Conservation (phyloP, 345 rosid genomes). For the Acer negundo region DNA sequence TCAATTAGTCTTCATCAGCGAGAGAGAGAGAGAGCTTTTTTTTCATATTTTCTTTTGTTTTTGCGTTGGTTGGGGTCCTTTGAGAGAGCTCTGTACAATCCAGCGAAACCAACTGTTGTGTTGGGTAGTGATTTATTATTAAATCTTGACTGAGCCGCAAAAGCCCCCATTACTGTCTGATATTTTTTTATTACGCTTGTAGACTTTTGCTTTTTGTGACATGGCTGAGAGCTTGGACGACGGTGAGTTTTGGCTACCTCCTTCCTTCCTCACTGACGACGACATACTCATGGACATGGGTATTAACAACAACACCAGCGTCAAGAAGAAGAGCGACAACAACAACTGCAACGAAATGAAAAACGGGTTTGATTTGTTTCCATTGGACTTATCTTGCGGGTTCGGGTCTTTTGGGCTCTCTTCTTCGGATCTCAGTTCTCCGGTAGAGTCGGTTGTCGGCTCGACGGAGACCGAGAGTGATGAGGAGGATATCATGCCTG, state of each 20-base stretch:
- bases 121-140: conserved; percentile 32
- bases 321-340: neutral
- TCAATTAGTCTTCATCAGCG: neutral
- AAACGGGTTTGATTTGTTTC: conserved; percentile 22
- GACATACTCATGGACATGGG: conserved; percentile 40
- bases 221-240: conserved; percentile 68
- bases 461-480: conserved; percentile 66
- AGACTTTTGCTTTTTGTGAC: neutral
- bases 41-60: neutral
- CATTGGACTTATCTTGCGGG: conserved; percentile 32
- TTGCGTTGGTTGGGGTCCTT: conserved; percentile 34
- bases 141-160: conserved; percentile 47
- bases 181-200: neutral
- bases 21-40: neutral
- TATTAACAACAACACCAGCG: neutral
- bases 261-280: conserved; percentile 72
- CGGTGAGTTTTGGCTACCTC: conserved; percentile 78
- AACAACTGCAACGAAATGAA: neutral
- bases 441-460: conserved; percentile 57
- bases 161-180: neutral
- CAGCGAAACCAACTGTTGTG: conserved; percentile 18
- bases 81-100: conserved; percentile 13
- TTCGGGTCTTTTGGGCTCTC: conserved; percentile 35
- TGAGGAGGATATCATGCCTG: conserved; percentile 52
- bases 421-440: conserved; percentile 52